Evolutionary conservation across 169 alveolate genomes (phyloP).

Genomic region (Plasmodium gonderi): DNA sequence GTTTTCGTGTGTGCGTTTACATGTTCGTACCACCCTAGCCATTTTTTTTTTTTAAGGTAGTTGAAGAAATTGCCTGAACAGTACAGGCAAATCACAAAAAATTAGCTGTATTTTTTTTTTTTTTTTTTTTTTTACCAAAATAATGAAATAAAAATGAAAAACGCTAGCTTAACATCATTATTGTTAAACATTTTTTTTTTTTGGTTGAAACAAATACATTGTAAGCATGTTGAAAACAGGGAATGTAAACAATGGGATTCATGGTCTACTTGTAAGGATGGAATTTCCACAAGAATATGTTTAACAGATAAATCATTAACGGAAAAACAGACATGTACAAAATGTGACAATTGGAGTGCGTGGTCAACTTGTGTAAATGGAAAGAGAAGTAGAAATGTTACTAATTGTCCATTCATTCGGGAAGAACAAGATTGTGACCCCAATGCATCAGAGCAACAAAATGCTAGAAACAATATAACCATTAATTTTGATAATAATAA

Average conservation of each 20-base stretch:
- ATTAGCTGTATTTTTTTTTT: slow-evolving; percentile 16
- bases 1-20: not conserved
- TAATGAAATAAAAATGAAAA: slow-evolving; percentile 37
- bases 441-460: not conserved
- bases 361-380: slow-evolving; percentile 53
- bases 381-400: slow-evolving; percentile 5
- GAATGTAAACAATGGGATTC: slow-evolving; percentile 26
- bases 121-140: not conserved
- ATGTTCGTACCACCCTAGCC: not conserved
- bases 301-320: not conserved
- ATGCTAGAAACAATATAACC: not conserved
- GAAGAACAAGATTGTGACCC: slow-evolving; percentile 33
- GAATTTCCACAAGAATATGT: slow-evolving; percentile 11
- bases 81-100: not conserved
- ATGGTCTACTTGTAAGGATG: slow-evolving; percentile 27
- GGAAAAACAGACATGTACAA: not conserved
- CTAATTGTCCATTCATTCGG: slow-evolving; percentile 34
- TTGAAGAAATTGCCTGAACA: slow-evolving; percentile 7
- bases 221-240: not conserved
- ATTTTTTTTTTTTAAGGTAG: not conserved
- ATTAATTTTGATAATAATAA: not conserved
- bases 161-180: not conserved
- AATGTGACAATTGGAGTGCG: slow-evolving; percentile 31
- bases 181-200: not conserved
- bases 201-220: not conserved